Conservation (phyloP, 306 rosid genomes). For the Cucurbita pepo region DNA sequence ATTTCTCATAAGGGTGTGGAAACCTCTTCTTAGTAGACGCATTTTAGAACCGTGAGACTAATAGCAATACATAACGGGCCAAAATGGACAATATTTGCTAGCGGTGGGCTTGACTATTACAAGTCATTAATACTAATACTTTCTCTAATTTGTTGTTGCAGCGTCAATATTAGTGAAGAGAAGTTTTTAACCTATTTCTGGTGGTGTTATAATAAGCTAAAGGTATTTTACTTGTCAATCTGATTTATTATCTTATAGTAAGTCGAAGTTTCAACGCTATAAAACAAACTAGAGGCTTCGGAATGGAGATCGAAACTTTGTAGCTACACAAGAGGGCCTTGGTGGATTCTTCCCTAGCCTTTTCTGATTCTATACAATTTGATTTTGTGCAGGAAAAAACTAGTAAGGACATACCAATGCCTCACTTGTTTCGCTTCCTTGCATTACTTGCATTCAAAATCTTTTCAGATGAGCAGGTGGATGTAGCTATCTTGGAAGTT, state of each 20-base stretch:
- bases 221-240: slow-evolving; percentile 21
- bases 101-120: too few species aligned
- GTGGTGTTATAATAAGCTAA: slow-evolving; percentile 77
- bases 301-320: too few species aligned
- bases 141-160: slow-evolving; percentile 25
- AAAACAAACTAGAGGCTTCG: too few species aligned
- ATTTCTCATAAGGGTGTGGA: too few species aligned
- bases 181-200: slow-evolving; percentile 81
- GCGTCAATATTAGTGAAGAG: slow-evolving; percentile 49
- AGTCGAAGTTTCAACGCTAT: too few species aligned
- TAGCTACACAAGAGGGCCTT: too few species aligned
- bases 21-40: too few species aligned
- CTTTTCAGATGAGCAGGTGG: slow-evolving; percentile 74
- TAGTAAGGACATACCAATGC: slow-evolving; percentile 60
- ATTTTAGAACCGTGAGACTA: too few species aligned
- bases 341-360: background rate
- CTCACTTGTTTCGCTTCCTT: slow-evolving; percentile 74
- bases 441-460: slow-evolving; percentile 89
- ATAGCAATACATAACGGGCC: too few species aligned
- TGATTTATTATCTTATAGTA: background rate
- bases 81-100: too few species aligned
- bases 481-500: slow-evolving; percentile 86
- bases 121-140: too few species aligned
- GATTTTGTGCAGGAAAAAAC: slow-evolving; percentile 39
- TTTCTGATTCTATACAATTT: background rate